These are phyloP conservation scores for Quercus alba DNA, from an alignment of 306 rosid species.

Conservation along the genomic window DNA sequence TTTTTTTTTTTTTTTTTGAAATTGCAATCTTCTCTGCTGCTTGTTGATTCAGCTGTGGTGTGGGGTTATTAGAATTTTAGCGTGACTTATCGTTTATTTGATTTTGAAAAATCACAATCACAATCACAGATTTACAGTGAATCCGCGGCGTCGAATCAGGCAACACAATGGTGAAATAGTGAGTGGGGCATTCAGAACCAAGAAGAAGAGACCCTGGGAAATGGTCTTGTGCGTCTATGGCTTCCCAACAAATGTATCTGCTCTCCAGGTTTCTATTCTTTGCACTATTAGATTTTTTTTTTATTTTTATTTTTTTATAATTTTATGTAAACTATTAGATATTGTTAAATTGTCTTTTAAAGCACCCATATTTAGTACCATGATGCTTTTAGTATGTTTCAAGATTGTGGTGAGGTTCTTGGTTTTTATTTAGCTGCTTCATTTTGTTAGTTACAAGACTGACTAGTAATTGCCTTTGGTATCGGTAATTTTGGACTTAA, in stretches of 20 bases:
- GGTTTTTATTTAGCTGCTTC: not conserved
- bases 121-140: slow-evolving; percentile 81
- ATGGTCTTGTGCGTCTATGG: slow-evolving; percentile 94
- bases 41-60: too few relatives aligned
- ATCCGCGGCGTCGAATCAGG: slow-evolving; percentile 82
- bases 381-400: too few relatives aligned
- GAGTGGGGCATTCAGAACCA: slow-evolving; percentile 85
- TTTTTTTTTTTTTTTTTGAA: not conserved
- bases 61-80: too few relatives aligned
- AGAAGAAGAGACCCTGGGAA: slow-evolving; percentile 89
- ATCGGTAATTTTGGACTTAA: not conserved
- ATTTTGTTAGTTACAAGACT: not conserved
- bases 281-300: too few relatives aligned
- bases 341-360: too few relatives aligned
- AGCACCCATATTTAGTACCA: too few relatives aligned
- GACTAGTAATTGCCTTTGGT: not conserved
- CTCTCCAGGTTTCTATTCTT: slow-evolving; percentile 70
- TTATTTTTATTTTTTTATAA: too few relatives aligned
- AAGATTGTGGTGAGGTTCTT: not conserved
- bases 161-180: slow-evolving; percentile 96
- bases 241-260: slow-evolving; percentile 83
- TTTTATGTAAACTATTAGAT: too few relatives aligned
- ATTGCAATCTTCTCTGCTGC: slow-evolving; percentile 8
- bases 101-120: too few relatives aligned
- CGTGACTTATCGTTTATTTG: not conserved